Evolutionary conservation across 2,329 filamentous ascomycete species (phyloP).

Genomic region (Paracorniculantispora psalliotae): DNA sequence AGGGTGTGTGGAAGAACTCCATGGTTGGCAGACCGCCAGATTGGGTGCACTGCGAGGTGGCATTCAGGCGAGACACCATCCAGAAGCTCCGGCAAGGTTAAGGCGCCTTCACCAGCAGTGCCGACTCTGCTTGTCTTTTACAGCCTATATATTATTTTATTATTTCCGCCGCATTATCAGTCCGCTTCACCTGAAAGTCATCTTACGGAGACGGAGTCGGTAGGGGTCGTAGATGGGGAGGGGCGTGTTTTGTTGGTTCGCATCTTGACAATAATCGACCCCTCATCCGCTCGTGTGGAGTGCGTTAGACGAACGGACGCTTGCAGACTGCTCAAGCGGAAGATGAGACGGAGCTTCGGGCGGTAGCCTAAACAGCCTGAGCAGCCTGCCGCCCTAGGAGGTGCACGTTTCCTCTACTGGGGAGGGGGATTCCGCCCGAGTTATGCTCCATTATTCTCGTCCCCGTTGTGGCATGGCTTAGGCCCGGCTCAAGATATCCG

Average conservation of each 20-base stretch:
- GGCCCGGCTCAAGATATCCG: background rate
- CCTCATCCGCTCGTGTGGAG: conserved; percentile 3
- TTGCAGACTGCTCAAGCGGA: background rate
- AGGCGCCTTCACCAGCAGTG: background rate
- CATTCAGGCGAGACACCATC: background rate
- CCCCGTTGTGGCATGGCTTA: background rate
- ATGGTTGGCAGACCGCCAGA: background rate
- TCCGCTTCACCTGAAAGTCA: background rate
- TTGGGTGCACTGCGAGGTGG: background rate
- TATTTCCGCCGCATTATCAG: background rate
- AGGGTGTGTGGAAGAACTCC: background rate
- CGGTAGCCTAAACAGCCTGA: too few species aligned
- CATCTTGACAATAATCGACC: background rate
- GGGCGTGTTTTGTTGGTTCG: conserved; percentile 1
- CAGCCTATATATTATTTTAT: background rate
- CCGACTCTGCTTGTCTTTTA: background rate
- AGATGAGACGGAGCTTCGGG: background rate
- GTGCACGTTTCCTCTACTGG: too few species aligned
- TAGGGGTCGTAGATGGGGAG: background rate
- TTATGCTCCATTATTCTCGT: background rate
- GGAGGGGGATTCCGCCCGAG: too few species aligned
- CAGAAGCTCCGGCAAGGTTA: background rate
- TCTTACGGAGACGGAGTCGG: background rate
- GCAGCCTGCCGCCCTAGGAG: background rate
- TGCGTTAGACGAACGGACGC: background rate